phyloP scores from a whole-genome alignment of 352 stramenopile genomes.

The Phytopythium montanum region DNA sequence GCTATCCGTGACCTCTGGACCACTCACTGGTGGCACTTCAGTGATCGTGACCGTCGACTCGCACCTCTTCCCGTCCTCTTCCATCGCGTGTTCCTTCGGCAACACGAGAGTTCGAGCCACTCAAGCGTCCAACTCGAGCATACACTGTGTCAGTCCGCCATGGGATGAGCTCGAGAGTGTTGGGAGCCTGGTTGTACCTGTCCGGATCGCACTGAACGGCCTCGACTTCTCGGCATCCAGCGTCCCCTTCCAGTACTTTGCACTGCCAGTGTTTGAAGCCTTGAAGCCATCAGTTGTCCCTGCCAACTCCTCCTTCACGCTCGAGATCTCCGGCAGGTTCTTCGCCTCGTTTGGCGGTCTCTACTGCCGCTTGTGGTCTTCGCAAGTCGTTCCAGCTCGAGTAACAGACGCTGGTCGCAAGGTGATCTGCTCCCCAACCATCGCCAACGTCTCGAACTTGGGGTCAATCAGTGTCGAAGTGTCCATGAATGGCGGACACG shows the following conservation, averaged over 20 bases:
- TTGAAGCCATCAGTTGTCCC: conserved; percentile 15
- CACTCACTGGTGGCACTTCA: conserved; percentile 23
- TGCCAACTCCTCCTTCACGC: conserved; percentile 11
- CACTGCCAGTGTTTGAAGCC: conserved; percentile 13
- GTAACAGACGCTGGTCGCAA: conserved; percentile 15
- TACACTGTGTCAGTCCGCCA: conserved; percentile 33
- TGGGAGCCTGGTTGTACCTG: conserved; percentile 11
- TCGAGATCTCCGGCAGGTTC: conserved; percentile 18
- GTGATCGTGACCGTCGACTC: conserved; percentile 21
- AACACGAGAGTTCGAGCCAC: conserved; percentile 7
- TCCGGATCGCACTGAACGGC: conserved; percentile 22
- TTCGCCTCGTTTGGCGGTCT: conserved; percentile 23
- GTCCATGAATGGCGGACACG: conserved; percentile 33
- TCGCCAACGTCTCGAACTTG: background rate
- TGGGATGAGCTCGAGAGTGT: conserved; percentile 15
- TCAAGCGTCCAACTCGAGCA: conserved; percentile 14
- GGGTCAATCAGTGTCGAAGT: conserved; percentile 18
- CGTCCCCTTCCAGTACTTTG: conserved; percentile 26
- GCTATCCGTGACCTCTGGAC: conserved; percentile 17
- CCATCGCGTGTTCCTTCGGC: conserved; percentile 30
- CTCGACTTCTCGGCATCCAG: conserved; percentile 27
- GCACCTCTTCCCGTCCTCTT: conserved; percentile 14
- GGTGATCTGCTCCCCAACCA: conserved; percentile 11
- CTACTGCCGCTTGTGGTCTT: conserved; percentile 17
- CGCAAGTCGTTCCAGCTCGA: conserved; percentile 12